Evolutionary conservation across 78 protist species (phyloP).

Genomic region (Blattamonas nauphoetae): DNA sequence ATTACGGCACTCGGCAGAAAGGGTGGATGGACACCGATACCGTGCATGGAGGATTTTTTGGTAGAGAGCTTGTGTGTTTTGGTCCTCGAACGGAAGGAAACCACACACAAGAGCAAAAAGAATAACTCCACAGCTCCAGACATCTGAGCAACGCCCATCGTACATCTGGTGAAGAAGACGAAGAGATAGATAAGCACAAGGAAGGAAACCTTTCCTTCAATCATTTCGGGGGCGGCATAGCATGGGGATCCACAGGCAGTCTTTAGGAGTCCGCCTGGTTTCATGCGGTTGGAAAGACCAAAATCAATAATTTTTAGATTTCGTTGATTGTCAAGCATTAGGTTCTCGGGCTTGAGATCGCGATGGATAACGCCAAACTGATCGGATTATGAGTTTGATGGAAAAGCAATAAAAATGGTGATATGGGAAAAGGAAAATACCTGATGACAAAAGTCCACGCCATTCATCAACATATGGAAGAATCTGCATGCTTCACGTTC

Average conservation of each 20-base stretch:
- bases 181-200: too few species aligned
- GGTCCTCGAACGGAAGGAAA: conserved; percentile 43
- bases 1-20: not conserved
- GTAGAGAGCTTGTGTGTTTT: conserved; percentile 14
- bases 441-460: conserved; percentile 65
- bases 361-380: conserved; percentile 4
- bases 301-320: conserved; percentile 73
- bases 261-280: conserved; percentile 47
- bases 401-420: not conserved
- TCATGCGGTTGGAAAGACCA: conserved; percentile 57
- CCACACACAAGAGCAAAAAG: conserved; percentile 41
- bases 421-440: not conserved
- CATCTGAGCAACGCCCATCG: conserved; percentile 72
- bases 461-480: conserved; percentile 57
- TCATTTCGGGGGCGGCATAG: conserved; percentile 70
- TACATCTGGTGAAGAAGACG: too few species aligned
- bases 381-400: not conserved
- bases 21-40: not conserved
- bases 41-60: conserved; percentile 21
- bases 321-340: conserved; percentile 64
- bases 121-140: conserved; percentile 83
- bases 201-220: conserved; percentile 46
- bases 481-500: conserved; percentile 62
- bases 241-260: conserved; percentile 81
- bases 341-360: conserved; percentile 63